Conservation (phyloP, 2,329 filamentous ascomycete species). For the Alternaria sp. region DNA sequence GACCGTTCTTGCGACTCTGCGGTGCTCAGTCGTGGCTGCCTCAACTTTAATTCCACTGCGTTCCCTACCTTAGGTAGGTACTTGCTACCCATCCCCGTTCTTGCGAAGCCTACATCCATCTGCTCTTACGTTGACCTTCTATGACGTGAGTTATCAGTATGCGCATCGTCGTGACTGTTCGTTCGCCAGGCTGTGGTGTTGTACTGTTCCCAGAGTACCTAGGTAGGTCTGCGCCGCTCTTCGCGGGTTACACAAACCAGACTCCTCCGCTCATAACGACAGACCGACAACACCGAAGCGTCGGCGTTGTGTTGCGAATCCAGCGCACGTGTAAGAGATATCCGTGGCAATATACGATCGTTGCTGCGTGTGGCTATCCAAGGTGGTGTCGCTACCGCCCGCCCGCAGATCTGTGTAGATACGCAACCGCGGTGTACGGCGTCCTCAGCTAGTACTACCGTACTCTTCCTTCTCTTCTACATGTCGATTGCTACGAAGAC, state of each 20-base stretch:
- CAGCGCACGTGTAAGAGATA: not conserved
- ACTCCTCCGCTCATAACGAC: not conserved
- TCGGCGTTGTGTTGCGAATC: not conserved
- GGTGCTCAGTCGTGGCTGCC: not conserved
- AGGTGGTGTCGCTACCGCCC: not conserved
- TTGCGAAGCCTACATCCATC: not conserved
- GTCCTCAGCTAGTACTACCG: not conserved
- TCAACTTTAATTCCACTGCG: not conserved
- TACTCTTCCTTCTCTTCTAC: not conserved
- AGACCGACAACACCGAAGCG: not conserved
- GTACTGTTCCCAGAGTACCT: not conserved
- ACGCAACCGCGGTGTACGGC: not conserved
- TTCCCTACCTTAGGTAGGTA: not conserved
- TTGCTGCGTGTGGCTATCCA: not conserved
- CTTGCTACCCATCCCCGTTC: not conserved
- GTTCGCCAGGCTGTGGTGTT: not conserved
- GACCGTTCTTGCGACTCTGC: not conserved
- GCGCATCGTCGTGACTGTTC: not conserved
- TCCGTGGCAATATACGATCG: not conserved
- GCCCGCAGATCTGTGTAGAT: not conserved
- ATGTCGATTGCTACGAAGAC: not conserved
- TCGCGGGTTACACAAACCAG: not conserved
- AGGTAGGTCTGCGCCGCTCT: not conserved
- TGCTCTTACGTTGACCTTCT: not conserved
- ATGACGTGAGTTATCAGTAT: not conserved